phyloP scores from a whole-genome alignment of 179 eudicot species.

The Gypsophila paniculata region DNA sequence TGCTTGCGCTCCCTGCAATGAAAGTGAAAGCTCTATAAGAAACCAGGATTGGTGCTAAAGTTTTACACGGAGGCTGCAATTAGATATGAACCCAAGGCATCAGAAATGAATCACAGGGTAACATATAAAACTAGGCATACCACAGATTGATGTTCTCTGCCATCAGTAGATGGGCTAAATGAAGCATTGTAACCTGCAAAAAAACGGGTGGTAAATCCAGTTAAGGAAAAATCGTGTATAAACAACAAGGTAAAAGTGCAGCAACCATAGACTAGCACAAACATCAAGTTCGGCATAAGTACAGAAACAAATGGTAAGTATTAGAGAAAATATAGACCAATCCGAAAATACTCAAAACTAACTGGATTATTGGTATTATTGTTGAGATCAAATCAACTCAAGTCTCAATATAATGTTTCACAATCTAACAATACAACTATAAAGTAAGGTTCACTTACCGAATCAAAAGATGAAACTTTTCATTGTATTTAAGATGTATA shows the following conservation, averaged over 20 bases:
- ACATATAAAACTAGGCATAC: slow-evolving; percentile 31
- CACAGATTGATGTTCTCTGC: slow-evolving; percentile 38
- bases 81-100: too few relatives aligned
- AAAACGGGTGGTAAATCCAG: not conserved
- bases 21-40: slow-evolving; percentile 14
- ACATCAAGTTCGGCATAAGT: not conserved
- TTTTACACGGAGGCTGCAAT: not conserved
- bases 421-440: too few relatives aligned
- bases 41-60: not conserved
- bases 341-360: too few relatives aligned
- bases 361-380: too few relatives aligned
- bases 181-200: slow-evolving; percentile 54
- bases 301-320: not conserved
- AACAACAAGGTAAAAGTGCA: not conserved
- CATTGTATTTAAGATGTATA: too few relatives aligned
- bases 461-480: too few relatives aligned
- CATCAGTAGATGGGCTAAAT: slow-evolving; percentile 35
- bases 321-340: too few relatives aligned
- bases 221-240: not conserved
- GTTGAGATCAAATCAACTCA: too few relatives aligned
- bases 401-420: too few relatives aligned
- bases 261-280: not conserved
- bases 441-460: not conserved
- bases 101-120: not conserved
- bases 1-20: slow-evolving; percentile 46